Conservation (phyloP, 345 rosid species). For the Euphorbia tirucalli region DNA sequence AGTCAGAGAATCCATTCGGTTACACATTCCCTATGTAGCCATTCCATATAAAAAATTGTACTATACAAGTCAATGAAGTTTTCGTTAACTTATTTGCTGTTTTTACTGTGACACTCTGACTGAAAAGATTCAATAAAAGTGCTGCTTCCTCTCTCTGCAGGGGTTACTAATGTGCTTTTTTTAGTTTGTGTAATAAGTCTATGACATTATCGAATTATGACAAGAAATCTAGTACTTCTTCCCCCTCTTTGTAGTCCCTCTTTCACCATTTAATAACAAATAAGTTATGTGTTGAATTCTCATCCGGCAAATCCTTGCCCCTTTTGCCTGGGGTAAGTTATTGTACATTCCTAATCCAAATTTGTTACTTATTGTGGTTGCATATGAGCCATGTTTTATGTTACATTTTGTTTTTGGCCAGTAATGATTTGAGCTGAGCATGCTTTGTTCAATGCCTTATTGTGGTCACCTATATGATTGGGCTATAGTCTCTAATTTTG, state of each 20-base stretch:
- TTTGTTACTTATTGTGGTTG: too few relatives aligned
- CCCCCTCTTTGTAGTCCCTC: neutral
- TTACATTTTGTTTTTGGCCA: neutral
- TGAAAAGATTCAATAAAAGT: neutral
- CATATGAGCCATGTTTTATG: too few relatives aligned
- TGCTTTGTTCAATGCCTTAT: too few relatives aligned
- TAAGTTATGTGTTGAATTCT: neutral
- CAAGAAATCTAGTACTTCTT: neutral
- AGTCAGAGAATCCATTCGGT: neutral
- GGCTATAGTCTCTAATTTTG: neutral
- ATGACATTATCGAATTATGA: neutral
- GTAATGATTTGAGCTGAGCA: neutral
- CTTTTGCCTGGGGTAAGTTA: neutral
- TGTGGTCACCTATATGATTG: neutral
- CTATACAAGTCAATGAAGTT: neutral
- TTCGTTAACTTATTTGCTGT: neutral
- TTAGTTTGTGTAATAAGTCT: neutral
- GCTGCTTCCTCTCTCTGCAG: neutral
- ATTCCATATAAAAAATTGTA: neutral
- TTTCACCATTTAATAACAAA: neutral
- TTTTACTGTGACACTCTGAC: neutral
- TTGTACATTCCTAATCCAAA: too few relatives aligned
- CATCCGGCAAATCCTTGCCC: neutral
- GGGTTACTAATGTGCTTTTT: neutral
- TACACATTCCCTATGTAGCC: neutral